A percentile compares a stretch with the other conserved stretches of the same genome.
Conservation (phyloP, 305 asterid genomes). For the Fraxinus floribunda region DNA sequence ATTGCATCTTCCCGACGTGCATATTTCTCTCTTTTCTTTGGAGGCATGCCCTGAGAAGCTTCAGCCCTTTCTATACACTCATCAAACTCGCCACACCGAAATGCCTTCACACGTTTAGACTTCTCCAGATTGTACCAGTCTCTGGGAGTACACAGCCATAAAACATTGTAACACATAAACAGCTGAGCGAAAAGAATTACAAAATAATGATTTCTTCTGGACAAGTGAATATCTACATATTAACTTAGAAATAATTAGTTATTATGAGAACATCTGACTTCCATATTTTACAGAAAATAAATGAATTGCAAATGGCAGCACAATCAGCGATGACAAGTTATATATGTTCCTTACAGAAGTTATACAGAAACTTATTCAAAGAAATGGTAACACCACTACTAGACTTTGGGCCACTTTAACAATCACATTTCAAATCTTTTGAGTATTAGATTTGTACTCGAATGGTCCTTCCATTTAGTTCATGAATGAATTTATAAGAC, state of each 20-base stretch:
- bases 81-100: slow-evolving; percentile 92
- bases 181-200: slow-evolving; percentile 11
- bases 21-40: slow-evolving; percentile 95
- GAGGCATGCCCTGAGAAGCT: slow-evolving; percentile 91
- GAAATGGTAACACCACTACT: slow-evolving; percentile 1
- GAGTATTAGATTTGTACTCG: background rate
- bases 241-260: background rate
- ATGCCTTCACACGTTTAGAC: slow-evolving; percentile 92
- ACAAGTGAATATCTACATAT: background rate
- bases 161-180: slow-evolving; percentile 21
- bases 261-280: background rate
- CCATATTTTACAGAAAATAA: background rate
- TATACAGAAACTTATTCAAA: slow-evolving; percentile 5
- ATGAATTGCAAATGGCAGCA: background rate
- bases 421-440: background rate
- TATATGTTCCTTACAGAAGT: slow-evolving; percentile 14
- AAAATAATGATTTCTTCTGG: slow-evolving; percentile 6
- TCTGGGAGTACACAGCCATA: slow-evolving; percentile 42
- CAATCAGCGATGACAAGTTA: slow-evolving; percentile 1
- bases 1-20: slow-evolving; percentile 98
- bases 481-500: background rate
- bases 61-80: slow-evolving; percentile 95
- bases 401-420: background rate
- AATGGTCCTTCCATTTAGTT: background rate
- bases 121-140: slow-evolving; percentile 99